Conservation (phyloP, 108 stramenopile species). For the Pseudonitzschia delicatissima region DNA sequence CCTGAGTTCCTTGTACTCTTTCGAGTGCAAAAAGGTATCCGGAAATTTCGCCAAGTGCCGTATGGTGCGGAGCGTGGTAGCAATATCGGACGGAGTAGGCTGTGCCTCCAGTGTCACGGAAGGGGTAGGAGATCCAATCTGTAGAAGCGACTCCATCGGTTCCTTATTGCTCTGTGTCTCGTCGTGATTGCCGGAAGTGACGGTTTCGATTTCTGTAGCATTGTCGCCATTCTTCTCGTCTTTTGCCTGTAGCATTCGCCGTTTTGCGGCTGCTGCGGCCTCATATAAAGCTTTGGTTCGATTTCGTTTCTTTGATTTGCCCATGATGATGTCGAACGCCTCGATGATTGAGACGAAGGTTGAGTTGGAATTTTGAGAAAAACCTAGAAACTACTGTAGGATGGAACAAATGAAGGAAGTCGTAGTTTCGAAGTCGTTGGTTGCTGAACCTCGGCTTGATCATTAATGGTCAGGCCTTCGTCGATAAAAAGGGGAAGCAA, state of each 20-base stretch:
- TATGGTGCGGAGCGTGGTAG: not conserved
- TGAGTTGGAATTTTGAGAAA: no score
- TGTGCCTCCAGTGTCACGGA: not conserved
- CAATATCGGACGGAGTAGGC: not conserved
- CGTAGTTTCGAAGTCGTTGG: no score
- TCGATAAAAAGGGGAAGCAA: no score
- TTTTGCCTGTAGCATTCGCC: not conserved
- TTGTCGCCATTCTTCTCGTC: not conserved
- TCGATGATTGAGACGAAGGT: no score
- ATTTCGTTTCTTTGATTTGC: not conserved
- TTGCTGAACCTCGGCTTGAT: no score
- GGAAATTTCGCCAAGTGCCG: not conserved
- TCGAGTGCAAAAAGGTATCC: not conserved
- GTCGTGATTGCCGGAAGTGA: not conserved
- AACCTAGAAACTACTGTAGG: no score
- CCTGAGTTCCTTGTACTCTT: conserved; percentile 32
- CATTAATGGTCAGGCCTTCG: no score
- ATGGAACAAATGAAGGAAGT: no score
- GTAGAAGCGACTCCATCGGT: not conserved
- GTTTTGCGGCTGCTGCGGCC: not conserved
- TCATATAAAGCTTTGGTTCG: not conserved
- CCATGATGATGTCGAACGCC: no score
- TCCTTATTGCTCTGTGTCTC: not conserved
- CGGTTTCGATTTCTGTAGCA: not conserved
- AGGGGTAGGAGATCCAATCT: not conserved